Evolutionary conservation across 2,329 filamentous ascomycete species (phyloP), one percentile per base, ranked within the genome.

Genomic region (Aureobasidium sp.): DNA sequence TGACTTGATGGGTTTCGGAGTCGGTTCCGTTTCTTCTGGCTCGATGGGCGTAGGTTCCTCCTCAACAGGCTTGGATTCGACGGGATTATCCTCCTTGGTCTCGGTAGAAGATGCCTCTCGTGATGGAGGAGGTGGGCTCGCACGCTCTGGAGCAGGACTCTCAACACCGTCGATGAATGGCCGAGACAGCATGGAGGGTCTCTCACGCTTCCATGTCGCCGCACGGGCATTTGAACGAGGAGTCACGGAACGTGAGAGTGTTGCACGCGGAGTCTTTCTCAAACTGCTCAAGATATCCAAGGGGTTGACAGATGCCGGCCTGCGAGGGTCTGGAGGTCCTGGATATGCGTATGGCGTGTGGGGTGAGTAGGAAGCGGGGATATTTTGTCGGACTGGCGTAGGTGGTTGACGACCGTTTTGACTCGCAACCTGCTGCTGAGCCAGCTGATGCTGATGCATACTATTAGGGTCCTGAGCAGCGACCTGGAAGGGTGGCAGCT

Each of bases 401-500:
- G 64, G 65, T 23, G 67, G 56, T 27, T 65, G 60, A 25, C 66
- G 63, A 4, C 75, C 69, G 31, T 74, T 74, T 48, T 72, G 71
- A 38, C 1, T 18, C 16, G 29, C 48, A 9, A 51, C 16, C 18
- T 66, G 61, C 20, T 67, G 61, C 36, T 69, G 65, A 42, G 47
- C 42, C 20, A 50, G 25, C 40, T 75, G 67, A 48, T 76, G 77
- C 27, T 78, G 77, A 64, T 78, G 76, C 42, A 58, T 64, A 15
- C 61, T 45, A 55, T 73, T 78, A 7, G 78, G 79, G 56, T 81
- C 80, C 67, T 84, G 81, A 11, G 78, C 77, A n/a, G 76, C 74
- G 16, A 83, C 79, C 64, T 82, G 80, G 69, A 84, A 85, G 6
- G 82, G 81, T 54, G 81, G 81, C 42, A 84, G 75, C 78, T 83